These are phyloP conservation scores for Podila epigama DNA, from an alignment of 192 early-diverging fungal species.

Conservation along the genomic window DNA sequence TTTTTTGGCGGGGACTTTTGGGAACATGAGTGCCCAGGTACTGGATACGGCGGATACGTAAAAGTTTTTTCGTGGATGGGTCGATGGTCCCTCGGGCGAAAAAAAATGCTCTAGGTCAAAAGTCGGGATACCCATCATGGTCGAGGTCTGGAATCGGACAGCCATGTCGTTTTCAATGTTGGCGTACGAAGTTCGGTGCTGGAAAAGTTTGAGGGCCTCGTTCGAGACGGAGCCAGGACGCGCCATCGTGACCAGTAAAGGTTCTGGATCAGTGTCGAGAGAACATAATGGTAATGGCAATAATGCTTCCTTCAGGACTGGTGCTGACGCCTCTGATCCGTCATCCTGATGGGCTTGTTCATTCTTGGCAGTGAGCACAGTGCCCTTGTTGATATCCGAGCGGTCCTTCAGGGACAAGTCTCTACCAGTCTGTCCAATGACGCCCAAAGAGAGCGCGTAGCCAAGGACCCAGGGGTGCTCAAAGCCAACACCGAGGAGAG, in stretches of 20 bases:
- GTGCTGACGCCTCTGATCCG: neutral
- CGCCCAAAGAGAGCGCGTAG: constrained; percentile 35
- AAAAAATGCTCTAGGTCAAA: constrained; percentile 45
- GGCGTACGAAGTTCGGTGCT: constrained; percentile 51
- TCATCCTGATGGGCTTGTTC: too few species aligned
- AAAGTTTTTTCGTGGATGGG: constrained; percentile 10
- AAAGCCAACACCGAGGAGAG: constrained; percentile 50
- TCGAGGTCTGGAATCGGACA: constrained; percentile 49
- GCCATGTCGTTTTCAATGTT: constrained; percentile 59
- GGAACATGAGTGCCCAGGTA: constrained; percentile 15
- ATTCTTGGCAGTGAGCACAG: too few species aligned
- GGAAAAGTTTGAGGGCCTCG: constrained; percentile 37
- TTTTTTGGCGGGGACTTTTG: constrained; percentile 8
- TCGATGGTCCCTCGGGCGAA: constrained; percentile 15
- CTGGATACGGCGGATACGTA: constrained; percentile 16
- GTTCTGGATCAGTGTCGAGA: constrained; percentile 26
- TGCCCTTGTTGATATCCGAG: neutral
- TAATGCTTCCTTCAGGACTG: neutral
- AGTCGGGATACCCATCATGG: constrained; percentile 30
- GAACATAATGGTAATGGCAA: constrained; percentile 12
- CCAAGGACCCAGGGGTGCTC: constrained; percentile 51
- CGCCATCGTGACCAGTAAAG: constrained; percentile 51
- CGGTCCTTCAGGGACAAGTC: constrained; percentile 43
- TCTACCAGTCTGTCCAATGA: constrained; percentile 58
- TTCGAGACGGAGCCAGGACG: constrained; percentile 44